Base-by-base conservation (phyloP, 257 asterid species). In the Solanum ossicruentum region DNA sequence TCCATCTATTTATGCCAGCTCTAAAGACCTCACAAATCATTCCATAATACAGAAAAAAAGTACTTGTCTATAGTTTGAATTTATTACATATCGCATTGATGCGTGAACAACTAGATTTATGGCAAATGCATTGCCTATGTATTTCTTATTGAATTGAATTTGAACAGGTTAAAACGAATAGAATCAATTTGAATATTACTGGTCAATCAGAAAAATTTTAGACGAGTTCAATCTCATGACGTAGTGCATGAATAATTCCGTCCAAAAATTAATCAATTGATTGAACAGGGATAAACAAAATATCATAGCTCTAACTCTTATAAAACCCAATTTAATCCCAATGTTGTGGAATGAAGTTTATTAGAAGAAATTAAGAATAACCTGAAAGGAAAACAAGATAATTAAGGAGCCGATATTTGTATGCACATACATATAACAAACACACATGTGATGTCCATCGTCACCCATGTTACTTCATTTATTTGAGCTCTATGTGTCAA, bases 401-500 rank as follows among this genome's bases (percentile, higher is more conserved):
- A 85, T 51, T 73, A 73, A 21, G 65, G 70, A 70, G 23, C 32
- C 17, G 77, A 69, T 69, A 39, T 69, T 23, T 43, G 71, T 61
- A 82, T 85, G 83, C 87, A 57, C 73, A 85, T 12, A 26, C 7
- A 13, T 13, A 28, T 87, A 87, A 88, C 84, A 90, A 87, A 84
- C 71, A 82, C 94, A 90, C 89, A 91, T 92, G 93, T 77, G 88
- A 55, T 70, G 85, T 90, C 91, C 88, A 88, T 90, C 87, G 86
- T 87, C 88, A 82, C 88, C 92, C 93, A 91, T 90, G 95, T 91
- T 92, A 86, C 51, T 87, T 89, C 89, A 88, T 63, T 63, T 23
- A 86, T 49, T 51, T 77, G 61, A 23, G 23, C 63, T 77, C 10
- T 36, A 77, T 45, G 21, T 49, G 61, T 49, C 82, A 75, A 23